These are phyloP conservation scores for Petunia hybrid DNA, from an alignment of 305 asterid species.

Conservation along the genomic window DNA sequence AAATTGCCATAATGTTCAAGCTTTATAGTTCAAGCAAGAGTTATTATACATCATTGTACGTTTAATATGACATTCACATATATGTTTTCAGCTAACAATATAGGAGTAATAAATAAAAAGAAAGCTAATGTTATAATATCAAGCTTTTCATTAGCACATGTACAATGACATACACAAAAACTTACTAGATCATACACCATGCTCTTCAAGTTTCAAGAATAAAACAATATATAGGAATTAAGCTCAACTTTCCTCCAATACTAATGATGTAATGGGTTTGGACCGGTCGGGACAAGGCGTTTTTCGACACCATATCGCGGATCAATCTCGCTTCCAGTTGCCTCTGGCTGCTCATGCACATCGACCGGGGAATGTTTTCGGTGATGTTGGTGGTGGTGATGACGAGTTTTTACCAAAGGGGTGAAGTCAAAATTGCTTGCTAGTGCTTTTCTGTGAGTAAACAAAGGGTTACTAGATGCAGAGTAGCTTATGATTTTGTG, in stretches of 20 bases:
- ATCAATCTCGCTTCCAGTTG: conserved; percentile 45
- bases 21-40: background rate
- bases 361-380: conserved; percentile 27
- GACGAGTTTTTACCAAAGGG: conserved; percentile 47
- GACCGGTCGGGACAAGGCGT: conserved; percentile 86
- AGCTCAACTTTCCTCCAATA: background rate
- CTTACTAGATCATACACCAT: conserved; percentile 40
- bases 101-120: conserved; percentile 33
- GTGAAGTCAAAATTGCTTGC: conserved; percentile 63
- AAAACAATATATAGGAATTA: background rate
- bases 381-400: conserved; percentile 33
- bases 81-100: conserved; percentile 5
- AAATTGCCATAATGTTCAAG: background rate
- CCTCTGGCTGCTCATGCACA: conserved; percentile 18
- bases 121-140: conserved; percentile 33
- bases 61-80: background rate
- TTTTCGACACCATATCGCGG: conserved; percentile 78
- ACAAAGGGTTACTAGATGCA: conserved; percentile 27
- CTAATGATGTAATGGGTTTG: conserved; percentile 81
- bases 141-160: conserved; percentile 48
- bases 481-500: background rate
- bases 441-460: conserved; percentile 57
- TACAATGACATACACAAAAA: conserved; percentile 41
- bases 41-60: background rate
- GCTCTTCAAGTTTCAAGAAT: conserved; percentile 34